These are phyloP conservation scores for Austropuccinia psidii DNA, from an alignment of 1,284 basidiomycete genomes.

Conservation along the genomic window DNA sequence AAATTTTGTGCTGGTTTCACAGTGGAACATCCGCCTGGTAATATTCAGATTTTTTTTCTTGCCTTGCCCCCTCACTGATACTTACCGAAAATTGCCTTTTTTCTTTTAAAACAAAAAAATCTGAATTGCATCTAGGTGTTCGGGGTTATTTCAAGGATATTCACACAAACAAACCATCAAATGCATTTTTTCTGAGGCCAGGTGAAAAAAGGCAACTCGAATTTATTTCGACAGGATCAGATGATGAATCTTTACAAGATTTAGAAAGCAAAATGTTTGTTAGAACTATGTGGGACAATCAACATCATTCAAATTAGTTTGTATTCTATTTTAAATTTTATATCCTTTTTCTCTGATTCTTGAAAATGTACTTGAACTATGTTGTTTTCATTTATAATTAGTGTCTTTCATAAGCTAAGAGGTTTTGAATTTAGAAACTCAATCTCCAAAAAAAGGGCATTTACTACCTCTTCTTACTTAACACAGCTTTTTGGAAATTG, in stretches of 20 bases:
- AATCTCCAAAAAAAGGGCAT: too few species aligned
- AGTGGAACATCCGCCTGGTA: conserved; percentile 35
- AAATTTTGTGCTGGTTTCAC: background rate
- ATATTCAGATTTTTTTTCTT: background rate
- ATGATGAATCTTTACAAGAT: background rate
- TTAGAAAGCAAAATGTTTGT: background rate
- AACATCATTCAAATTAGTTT: conserved; percentile 4
- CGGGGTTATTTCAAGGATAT: conserved; percentile 35
- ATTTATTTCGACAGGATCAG: conserved; percentile 1
- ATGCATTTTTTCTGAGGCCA: conserved; percentile 26
- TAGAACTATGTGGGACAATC: conserved; percentile 24
- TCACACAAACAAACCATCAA: conserved; percentile 1
- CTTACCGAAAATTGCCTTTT: background rate
- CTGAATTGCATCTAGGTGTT: background rate
- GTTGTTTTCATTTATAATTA: too few species aligned
- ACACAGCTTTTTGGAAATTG: too few species aligned
- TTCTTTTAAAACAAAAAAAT: background rate
- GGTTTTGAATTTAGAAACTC: too few species aligned
- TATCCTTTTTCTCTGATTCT: too few species aligned
- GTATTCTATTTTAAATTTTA: background rate
- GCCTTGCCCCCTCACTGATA: too few species aligned
- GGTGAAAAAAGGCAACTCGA: conserved; percentile 3
- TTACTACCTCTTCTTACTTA: too few species aligned
- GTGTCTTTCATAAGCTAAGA: too few species aligned
- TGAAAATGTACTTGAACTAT: too few species aligned